Conservation (phyloP, 2,329 filamentous ascomycete species). For the Aspergillus puulaauensis region DNA sequence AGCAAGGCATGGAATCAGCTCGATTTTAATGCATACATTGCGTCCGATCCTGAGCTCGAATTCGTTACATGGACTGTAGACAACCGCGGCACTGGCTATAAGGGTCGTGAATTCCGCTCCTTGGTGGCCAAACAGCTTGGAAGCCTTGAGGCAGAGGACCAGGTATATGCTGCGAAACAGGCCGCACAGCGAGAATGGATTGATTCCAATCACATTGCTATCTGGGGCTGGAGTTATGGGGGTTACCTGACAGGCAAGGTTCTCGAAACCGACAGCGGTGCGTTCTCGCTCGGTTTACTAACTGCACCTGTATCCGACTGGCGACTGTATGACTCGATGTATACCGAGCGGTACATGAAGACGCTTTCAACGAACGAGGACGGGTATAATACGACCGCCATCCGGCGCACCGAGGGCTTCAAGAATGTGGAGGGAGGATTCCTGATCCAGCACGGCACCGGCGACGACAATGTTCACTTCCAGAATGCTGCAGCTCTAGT, state of each 20-base stretch:
- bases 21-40: conserved; percentile 63
- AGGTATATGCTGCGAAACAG: conserved; percentile 65
- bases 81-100: conserved; percentile 65
- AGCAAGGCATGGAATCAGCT: conserved; percentile 56
- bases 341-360: conserved; percentile 74
- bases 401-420: conserved; percentile 60
- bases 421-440: conserved; percentile 61
- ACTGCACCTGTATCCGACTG: conserved; percentile 68
- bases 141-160: conserved; percentile 63
- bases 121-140: conserved; percentile 61
- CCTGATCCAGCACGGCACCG: conserved; percentile 64
- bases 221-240: conserved; percentile 70
- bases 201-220: conserved; percentile 60
- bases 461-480: conserved; percentile 72
- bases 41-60: conserved; percentile 66
- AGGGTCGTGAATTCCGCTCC: conserved; percentile 63
- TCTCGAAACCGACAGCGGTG: conserved; percentile 60
- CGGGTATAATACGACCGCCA: conserved; percentile 62
- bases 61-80: conserved; percentile 69
- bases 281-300: conserved; percentile 63
- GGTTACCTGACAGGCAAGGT: conserved; percentile 68
- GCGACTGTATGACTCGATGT: conserved; percentile 70
- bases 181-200: conserved; percentile 55
- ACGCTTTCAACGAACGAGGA: conserved; percentile 54
- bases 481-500: conserved; percentile 64